Evolutionary conservation across 2,329 filamentous ascomycete species (phyloP).

Genomic region (Colletotrichum zoysiae): DNA sequence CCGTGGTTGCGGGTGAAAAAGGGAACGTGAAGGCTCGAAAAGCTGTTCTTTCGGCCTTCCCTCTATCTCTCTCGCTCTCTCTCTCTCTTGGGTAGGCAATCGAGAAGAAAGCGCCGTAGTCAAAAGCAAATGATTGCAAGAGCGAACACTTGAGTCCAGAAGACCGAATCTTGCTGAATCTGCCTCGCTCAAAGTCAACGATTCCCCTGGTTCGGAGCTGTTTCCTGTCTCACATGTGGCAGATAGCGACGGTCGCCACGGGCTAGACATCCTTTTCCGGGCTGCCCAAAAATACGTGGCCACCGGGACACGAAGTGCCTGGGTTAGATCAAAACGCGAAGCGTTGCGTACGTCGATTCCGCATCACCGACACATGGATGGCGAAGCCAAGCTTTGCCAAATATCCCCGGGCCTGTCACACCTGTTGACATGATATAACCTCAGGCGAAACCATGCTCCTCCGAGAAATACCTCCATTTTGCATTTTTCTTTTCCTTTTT

Average conservation of each 20-base stretch:
- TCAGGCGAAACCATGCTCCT: neutral
- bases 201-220: neutral
- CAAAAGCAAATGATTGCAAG: neutral
- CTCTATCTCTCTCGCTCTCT: neutral
- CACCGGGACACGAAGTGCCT: neutral
- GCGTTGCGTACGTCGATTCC: conserved; percentile 4
- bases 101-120: neutral
- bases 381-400: neutral
- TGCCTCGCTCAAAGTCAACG: neutral
- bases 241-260: neutral
- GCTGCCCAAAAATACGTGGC: neutral
- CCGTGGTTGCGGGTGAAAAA: neutral
- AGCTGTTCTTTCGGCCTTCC: conserved; percentile 2
- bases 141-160: neutral
- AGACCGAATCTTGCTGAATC: neutral
- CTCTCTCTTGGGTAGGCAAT: neutral
- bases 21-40: neutral
- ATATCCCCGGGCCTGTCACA: neutral
- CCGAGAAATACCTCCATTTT: neutral
- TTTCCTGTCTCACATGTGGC: neutral
- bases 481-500: neutral
- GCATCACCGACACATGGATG: conserved; percentile 7
- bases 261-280: neutral
- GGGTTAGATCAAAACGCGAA: too few species aligned
- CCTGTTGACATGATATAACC: neutral